These are phyloP conservation scores for Rosa rugosa DNA, from an alignment of 306 rosid genomes.

Conservation along the genomic window DNA sequence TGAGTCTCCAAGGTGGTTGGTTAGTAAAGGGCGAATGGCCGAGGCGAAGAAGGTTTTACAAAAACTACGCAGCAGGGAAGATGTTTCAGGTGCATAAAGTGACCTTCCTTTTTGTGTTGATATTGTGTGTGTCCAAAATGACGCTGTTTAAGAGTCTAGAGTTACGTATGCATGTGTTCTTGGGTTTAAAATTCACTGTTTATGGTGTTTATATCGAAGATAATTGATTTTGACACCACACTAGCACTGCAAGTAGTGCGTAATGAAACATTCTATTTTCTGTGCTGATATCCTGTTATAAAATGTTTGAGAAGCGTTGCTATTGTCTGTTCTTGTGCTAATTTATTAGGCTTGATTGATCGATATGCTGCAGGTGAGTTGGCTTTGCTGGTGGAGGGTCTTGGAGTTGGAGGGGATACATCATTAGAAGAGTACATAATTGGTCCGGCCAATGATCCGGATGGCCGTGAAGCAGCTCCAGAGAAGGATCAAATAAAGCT, in stretches of 20 bases:
- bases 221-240: too few species aligned
- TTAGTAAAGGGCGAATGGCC: constrained; percentile 37
- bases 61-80: constrained; percentile 36
- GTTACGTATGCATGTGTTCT: background rate
- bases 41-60: constrained; percentile 45
- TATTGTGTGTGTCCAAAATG: background rate
- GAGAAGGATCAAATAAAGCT: constrained; percentile 37
- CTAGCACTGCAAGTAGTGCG: too few species aligned
- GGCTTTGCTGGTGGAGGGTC: constrained; percentile 43
- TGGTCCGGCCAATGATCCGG: constrained; percentile 26
- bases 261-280: background rate
- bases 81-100: constrained; percentile 35
- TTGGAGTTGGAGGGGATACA: constrained; percentile 37
- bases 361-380: constrained; percentile 34
- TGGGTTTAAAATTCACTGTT: background rate
- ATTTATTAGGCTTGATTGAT: background rate
- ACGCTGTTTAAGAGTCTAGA: background rate
- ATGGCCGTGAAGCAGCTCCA: constrained; percentile 14
- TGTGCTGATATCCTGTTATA: background rate
- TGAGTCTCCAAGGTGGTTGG: constrained; percentile 49
- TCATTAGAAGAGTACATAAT: constrained; percentile 47
- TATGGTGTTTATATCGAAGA: background rate
- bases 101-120: background rate
- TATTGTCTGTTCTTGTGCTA: background rate
- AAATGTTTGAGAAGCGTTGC: background rate